Evolutionary conservation across 176 grass and related monocot species (phyloP), one percentile per base, ranked within the genome.

Genomic region (Cocos nucifera): DNA sequence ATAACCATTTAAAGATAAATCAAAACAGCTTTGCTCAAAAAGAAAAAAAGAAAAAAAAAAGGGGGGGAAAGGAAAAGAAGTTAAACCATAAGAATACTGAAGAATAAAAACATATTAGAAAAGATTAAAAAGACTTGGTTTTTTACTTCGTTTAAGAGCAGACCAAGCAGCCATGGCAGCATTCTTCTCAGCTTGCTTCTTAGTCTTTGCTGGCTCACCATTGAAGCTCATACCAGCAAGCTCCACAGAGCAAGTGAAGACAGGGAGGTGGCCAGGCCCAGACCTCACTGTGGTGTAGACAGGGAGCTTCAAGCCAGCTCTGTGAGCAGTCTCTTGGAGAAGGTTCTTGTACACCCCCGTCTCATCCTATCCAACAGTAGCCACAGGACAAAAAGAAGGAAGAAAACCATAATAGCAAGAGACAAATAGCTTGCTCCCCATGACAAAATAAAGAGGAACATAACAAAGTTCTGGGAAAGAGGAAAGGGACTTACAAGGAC

Each of bases 151-250:
- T 65, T 95, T 95, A 4, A 95, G 72, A 2, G 83, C 72, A 8
- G 79, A 80, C 91, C 91, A 95, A 17, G 91, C 83, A 51, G 83
- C 71, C 83, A 90, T 74, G 27, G 91, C 91, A 51, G 91, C 91
- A 77, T 95, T 90, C 73, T 95, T 95, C 75, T 90, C 86, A 15
- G 91, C 86, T 50, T 95, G 91, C 80, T 95, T 95, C 91, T 95
- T 95, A 32, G 86, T 90, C 76, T 80, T 87, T 48, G 91, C 86
- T 0, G 83, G 61, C 17, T 90, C 91, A 5, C 91, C 86, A 0
- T 50, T 58, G 64, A 95, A 95, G 76, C 64, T 82, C 64, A 84
- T 73, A 15, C 80, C 83, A 10, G 86, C 91, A 51, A 95, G 77
- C 83, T 95, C 86, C 0, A 95, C 83, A 2, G 74, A 77, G 59